phyloP scores from a whole-genome alignment of 768 basidiomycete species.

The Psilocybe cubensis region DNA sequence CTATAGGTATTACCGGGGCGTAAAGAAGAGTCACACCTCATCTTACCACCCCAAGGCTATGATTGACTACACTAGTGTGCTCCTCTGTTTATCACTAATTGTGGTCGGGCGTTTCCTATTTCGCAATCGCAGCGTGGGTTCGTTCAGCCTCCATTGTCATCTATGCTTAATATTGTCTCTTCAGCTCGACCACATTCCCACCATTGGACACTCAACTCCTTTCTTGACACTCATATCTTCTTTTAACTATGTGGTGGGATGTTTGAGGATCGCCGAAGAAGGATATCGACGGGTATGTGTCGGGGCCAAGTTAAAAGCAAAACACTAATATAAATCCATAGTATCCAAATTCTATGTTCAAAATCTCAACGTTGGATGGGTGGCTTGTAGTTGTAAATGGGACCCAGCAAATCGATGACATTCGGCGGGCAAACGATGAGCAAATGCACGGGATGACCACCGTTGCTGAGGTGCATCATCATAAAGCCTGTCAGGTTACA shows the following conservation, averaged over 20 bases:
- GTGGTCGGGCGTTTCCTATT: not conserved
- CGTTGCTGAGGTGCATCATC: slow-evolving; percentile 28
- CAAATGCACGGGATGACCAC: slow-evolving; percentile 43
- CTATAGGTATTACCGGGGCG: too few species aligned
- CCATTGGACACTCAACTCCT: slow-evolving; percentile 37
- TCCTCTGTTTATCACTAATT: not conserved
- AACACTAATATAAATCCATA: not conserved
- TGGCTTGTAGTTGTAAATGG: slow-evolving; percentile 52
- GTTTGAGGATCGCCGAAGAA: slow-evolving; percentile 29
- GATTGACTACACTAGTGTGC: not conserved
- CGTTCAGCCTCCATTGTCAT: not conserved
- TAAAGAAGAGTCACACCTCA: too few species aligned
- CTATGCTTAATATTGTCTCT: not conserved
- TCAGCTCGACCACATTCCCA: slow-evolving; percentile 32
- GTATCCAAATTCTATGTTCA: slow-evolving; percentile 37
- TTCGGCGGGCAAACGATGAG: slow-evolving; percentile 47
- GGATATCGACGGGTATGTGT: slow-evolving; percentile 33
- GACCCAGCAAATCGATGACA: slow-evolving; percentile 42
- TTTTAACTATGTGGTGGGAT: slow-evolving; percentile 26
- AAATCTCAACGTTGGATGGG: slow-evolving; percentile 43
- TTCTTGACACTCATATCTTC: slow-evolving; percentile 35
- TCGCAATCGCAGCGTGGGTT: not conserved
- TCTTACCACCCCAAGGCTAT: too few species aligned
- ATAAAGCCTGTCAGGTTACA: not conserved
- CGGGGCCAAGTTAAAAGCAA: too few species aligned